A percentile compares a stretch with the other conserved stretches of the same genome.
Evolutionary conservation across 2,329 filamentous ascomycete genomes (phyloP).

Genomic region (Cadophora sp.): DNA sequence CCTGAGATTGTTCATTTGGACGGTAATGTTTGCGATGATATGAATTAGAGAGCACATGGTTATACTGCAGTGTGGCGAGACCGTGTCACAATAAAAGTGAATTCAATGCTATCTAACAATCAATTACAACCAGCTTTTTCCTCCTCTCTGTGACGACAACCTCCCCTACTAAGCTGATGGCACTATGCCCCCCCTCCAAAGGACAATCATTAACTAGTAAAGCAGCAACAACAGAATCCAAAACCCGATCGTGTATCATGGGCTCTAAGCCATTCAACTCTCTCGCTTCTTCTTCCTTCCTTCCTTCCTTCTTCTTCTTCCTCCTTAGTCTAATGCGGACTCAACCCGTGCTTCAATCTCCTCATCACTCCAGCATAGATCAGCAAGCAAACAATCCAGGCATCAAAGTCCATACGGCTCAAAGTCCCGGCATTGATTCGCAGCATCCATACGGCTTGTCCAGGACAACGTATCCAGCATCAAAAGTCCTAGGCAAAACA

Average conservation of each 20-base stretch:
- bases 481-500: conserved; percentile 16
- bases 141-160: not conserved
- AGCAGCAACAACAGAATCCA: conserved; percentile 12
- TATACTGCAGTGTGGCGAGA: not conserved
- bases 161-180: not conserved
- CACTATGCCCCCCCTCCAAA: not conserved
- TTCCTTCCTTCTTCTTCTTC: not conserved
- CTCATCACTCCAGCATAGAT: not conserved
- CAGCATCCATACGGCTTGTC: too few species aligned
- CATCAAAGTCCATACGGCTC: conserved; percentile 3
- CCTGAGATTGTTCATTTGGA: too few species aligned
- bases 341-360: not conserved
- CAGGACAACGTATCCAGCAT: conserved; percentile 8
- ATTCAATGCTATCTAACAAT: conserved; percentile 15
- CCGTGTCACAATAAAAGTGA: not conserved
- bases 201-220: conserved; percentile 1
- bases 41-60: too few species aligned
- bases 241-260: not conserved
- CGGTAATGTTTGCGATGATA: too few species aligned
- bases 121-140: conserved; percentile 3
- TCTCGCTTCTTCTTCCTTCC: not conserved
- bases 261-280: not conserved
- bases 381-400: conserved; percentile 6
- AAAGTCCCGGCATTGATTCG: conserved; percentile 19
- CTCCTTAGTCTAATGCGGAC: not conserved